These are phyloP conservation scores for Ceratobasidium sp. DNA, from an alignment of 1,284 basidiomycete genomes.

Conservation along the genomic window DNA sequence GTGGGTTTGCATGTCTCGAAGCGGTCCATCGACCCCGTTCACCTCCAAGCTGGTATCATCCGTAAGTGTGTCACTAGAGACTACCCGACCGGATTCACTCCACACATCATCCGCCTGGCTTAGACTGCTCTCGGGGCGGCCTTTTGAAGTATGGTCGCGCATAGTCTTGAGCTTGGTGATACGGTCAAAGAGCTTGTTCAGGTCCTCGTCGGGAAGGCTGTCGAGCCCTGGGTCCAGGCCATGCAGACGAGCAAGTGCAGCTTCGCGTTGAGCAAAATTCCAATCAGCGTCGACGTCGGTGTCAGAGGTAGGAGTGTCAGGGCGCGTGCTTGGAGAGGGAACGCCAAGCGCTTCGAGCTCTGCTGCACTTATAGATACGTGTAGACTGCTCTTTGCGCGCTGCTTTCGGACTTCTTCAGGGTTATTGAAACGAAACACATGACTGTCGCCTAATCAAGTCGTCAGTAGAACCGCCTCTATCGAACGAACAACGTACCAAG, in stretches of 20 bases:
- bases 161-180: slow-evolving; percentile 92
- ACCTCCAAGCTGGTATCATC: slow-evolving; percentile 87
- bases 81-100: slow-evolving; percentile 80
- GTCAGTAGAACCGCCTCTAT: background rate
- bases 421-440: slow-evolving; percentile 98
- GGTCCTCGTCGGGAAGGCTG: slow-evolving; percentile 90
- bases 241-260: slow-evolving; percentile 80
- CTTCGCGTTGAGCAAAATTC: slow-evolving; percentile 93
- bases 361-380: slow-evolving; percentile 70
- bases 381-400: slow-evolving; percentile 76
- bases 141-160: slow-evolving; percentile 77
- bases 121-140: slow-evolving; percentile 61
- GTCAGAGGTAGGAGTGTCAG: slow-evolving; percentile 78
- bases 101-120: slow-evolving; percentile 86
- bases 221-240: slow-evolving; percentile 89
- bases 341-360: slow-evolving; percentile 65
- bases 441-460: slow-evolving; percentile 82
- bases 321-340: slow-evolving; percentile 61
- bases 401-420: slow-evolving; percentile 94
- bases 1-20: slow-evolving; percentile 77
- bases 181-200: slow-evolving; percentile 93
- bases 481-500: slow-evolving; percentile 67
- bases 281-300: slow-evolving; percentile 87
- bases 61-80: slow-evolving; percentile 78
- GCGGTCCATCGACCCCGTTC: slow-evolving; percentile 73